Evolutionary conservation across 2,329 filamentous ascomycete genomes (phyloP).

Genomic region (Pseudogymnoascus sp.): DNA sequence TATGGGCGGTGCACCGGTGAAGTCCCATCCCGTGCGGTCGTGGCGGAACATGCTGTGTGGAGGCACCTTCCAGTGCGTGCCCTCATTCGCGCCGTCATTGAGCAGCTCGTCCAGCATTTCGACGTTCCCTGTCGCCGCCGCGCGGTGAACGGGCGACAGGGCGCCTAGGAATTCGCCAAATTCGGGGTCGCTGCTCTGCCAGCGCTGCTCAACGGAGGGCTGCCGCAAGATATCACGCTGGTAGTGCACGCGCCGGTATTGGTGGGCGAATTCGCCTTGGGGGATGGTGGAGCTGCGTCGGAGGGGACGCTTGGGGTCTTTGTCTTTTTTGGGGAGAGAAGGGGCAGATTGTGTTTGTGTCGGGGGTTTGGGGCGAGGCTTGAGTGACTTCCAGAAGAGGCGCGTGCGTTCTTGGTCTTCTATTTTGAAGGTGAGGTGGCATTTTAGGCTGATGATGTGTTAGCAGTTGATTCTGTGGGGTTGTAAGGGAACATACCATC

Average conservation of each 20-base stretch:
- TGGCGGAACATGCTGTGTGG: not conserved
- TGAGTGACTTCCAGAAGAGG: not conserved
- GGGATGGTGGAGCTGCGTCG: not conserved
- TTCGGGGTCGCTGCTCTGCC: slow-evolving; percentile 2
- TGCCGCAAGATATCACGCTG: not conserved
- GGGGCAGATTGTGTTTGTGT: not conserved
- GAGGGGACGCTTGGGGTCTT: not conserved
- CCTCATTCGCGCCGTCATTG: not conserved
- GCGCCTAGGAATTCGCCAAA: not conserved
- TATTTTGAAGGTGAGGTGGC: not conserved
- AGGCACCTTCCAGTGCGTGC: not conserved
- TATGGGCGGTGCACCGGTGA: not conserved
- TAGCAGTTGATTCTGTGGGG: not conserved
- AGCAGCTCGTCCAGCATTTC: not conserved
- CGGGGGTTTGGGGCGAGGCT: not conserved
- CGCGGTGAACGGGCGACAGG: not conserved
- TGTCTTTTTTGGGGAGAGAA: not conserved
- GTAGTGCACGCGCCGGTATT: not conserved
- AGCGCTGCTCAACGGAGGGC: not conserved
- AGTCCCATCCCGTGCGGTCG: not conserved
- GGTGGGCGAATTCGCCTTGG: not conserved
- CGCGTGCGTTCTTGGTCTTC: not conserved
- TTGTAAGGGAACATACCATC: not conserved
- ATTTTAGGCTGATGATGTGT: not conserved
- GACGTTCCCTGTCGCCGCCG: not conserved